phyloP scores from a whole-genome alignment of 768 basidiomycete genomes.

The Leccinum boreale region DNA sequence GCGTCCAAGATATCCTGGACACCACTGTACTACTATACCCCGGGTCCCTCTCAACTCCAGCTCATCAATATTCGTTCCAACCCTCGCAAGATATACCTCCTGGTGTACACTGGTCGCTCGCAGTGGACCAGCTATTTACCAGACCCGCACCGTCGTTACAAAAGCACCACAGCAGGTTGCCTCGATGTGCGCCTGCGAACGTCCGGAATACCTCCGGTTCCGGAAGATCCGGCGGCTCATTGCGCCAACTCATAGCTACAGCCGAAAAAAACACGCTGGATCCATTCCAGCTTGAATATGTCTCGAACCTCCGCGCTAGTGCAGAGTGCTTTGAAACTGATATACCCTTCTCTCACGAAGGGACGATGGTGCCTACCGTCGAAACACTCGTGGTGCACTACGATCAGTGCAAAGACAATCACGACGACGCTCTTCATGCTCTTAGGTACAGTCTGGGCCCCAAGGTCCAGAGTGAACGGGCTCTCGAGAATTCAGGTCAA shows the following conservation, averaged over 20 bases:
- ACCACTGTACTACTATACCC: neutral
- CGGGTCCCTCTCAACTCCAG: neutral
- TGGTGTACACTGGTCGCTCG: neutral
- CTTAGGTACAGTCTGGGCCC: slow-evolving; percentile 15
- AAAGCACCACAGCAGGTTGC: neutral
- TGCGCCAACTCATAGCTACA: slow-evolving; percentile 1
- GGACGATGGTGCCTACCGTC: neutral
- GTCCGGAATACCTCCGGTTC: neutral
- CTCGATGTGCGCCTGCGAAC: neutral
- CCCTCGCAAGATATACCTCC: neutral
- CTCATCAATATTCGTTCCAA: neutral
- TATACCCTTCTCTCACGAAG: neutral
- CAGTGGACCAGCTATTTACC: neutral
- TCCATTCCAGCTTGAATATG: slow-evolving; percentile 13
- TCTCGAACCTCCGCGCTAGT: slow-evolving; percentile 12
- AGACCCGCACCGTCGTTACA: neutral
- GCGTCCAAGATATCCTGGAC: neutral
- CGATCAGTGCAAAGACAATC: neutral
- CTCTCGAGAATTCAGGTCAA: slow-evolving; percentile 22
- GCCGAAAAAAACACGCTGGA: neutral
- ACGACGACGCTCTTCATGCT: neutral
- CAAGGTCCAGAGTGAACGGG: slow-evolving; percentile 7
- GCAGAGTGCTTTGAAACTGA: slow-evolving; percentile 12
- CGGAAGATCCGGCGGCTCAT: neutral
- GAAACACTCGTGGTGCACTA: slow-evolving; percentile 10